Evolutionary conservation across 495 filamentous ascomycete genomes (phyloP).

Genomic region (Evansstolkia leycettana): DNA sequence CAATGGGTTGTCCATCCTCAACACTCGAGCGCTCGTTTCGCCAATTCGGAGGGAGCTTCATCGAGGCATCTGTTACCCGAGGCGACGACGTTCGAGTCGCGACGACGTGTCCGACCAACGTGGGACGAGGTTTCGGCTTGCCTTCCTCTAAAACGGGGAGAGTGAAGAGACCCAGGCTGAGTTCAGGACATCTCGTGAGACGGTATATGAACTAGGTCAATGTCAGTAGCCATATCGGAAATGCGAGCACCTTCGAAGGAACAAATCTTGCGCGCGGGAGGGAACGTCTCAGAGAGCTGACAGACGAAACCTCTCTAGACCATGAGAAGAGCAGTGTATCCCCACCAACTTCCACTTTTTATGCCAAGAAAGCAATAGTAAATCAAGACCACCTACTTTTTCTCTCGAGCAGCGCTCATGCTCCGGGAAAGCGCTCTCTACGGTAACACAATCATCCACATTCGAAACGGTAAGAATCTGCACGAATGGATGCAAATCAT

Average conservation of each 20-base stretch:
- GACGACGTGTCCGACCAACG: constrained; percentile 72
- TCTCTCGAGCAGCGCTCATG: constrained; percentile 62
- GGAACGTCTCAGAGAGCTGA: no score
- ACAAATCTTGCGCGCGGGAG: no score
- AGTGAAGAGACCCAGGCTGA: constrained; percentile 71
- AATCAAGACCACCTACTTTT: constrained; percentile 54
- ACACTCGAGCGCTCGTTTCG: constrained; percentile 25
- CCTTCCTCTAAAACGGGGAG: constrained; percentile 31
- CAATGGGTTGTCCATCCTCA: constrained; percentile 25
- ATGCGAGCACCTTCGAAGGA: no score
- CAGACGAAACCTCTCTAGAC: no score
- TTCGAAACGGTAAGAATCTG: constrained; percentile 61
- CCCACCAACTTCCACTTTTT: not conserved
- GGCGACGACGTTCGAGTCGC: constrained; percentile 51
- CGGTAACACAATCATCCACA: constrained; percentile 58
- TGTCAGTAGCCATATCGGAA: constrained; percentile 6
- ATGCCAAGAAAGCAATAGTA: not conserved
- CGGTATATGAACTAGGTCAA: constrained; percentile 63
- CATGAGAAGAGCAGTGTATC: not conserved
- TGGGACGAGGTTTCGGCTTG: constrained; percentile 33
- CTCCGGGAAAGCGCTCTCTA: constrained; percentile 69
- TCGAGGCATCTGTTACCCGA: constrained; percentile 61
- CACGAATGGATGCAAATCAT: constrained; percentile 54
- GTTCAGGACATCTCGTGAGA: constrained; percentile 62
- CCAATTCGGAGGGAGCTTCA: constrained; percentile 62